A percentile compares a stretch with the other conserved stretches of the same genome.
Conservation (phyloP, 192 early-diverging fungal species). For the Jimgerdemannia flammicorona region DNA sequence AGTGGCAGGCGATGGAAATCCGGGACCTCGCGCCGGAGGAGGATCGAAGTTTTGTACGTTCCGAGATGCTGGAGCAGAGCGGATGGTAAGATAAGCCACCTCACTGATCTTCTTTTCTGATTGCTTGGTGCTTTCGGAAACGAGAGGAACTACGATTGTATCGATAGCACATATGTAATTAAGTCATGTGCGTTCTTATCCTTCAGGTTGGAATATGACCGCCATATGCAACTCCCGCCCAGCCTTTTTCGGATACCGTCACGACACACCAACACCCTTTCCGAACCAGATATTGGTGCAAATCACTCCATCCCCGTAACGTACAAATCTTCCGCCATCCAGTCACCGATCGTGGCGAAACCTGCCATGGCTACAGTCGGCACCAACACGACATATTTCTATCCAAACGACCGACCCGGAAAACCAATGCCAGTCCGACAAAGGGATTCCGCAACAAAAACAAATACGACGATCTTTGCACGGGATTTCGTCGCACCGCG, state of each 20-base stretch:
- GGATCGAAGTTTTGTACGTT: not conserved
- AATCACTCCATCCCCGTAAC: not conserved
- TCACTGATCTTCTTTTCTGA: too few species aligned
- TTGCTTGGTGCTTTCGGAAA: too few species aligned
- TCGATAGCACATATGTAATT: too few species aligned
- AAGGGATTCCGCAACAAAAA: not conserved
- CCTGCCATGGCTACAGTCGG: not conserved
- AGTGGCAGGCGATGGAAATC: too few species aligned
- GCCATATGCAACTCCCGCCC: not conserved
- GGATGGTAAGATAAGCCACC: not conserved
- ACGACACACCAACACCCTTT: not conserved
- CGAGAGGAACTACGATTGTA: too few species aligned
- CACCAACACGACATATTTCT: not conserved
- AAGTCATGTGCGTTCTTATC: not conserved
- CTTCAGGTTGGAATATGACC: not conserved
- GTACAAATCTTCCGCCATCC: too few species aligned
- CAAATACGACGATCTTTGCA: too few species aligned
- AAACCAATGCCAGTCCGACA: not conserved
- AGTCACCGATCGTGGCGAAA: not conserved
- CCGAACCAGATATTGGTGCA: not conserved
- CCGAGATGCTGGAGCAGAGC: not conserved
- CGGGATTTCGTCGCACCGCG: not conserved
- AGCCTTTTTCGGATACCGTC: not conserved
- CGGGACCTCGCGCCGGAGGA: not conserved
- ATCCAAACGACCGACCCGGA: not conserved